These are phyloP conservation scores for Neonectria coccinea DNA, from an alignment of 2,329 filamentous ascomycete species.

Conservation along the genomic window DNA sequence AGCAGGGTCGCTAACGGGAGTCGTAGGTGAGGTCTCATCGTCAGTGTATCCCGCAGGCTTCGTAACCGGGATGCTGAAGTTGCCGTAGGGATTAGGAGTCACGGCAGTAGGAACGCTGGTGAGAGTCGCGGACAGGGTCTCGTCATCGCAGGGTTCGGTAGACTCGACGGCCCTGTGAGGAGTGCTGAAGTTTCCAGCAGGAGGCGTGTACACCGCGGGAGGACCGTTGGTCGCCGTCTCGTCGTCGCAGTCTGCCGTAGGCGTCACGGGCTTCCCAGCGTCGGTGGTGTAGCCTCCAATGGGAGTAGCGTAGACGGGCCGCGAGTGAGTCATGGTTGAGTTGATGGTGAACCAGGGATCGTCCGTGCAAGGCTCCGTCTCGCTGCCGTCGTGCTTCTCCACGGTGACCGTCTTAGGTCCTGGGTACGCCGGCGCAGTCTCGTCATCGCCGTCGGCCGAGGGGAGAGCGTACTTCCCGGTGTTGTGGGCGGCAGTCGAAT, in stretches of 20 bases:
- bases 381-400: background rate
- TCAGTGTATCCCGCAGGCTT: background rate
- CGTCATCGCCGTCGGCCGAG: background rate
- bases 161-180: background rate
- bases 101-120: too few species aligned
- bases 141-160: slow-evolving; percentile 7
- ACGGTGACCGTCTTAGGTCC: background rate
- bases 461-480: background rate
- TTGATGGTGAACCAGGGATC: background rate
- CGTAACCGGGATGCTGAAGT: background rate
- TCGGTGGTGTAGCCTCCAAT: background rate
- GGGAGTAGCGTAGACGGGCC: background rate
- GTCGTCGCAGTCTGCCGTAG: slow-evolving; percentile 6
- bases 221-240: background rate
- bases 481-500: slow-evolving; percentile 24
- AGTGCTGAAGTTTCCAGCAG: slow-evolving; percentile 2
- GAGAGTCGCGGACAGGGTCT: background rate
- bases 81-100: background rate
- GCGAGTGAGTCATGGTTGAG: background rate
- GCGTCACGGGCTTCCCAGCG: background rate
- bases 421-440: background rate
- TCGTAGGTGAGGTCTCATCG: background rate
- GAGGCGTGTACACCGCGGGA: background rate
- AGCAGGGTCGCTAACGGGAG: background rate
- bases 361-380: slow-evolving; percentile 9